Evolutionary conservation across 805 yeast species (phyloP).

Genomic region (Ogataea corticis): DNA sequence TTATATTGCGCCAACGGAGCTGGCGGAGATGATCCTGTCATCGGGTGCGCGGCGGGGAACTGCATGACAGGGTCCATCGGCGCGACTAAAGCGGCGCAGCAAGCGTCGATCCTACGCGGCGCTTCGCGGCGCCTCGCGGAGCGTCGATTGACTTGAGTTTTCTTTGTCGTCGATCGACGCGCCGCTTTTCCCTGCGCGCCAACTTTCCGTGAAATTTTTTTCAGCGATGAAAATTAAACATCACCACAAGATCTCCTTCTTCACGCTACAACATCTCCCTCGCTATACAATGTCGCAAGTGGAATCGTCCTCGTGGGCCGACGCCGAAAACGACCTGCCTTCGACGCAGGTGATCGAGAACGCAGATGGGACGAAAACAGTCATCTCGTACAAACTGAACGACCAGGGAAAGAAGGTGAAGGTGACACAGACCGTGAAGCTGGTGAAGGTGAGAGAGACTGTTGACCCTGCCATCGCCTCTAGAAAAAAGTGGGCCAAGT

Average conservation of each 20-base stretch:
- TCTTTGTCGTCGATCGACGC: neutral
- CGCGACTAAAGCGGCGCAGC: too few relatives aligned
- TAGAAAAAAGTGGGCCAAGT: slow-evolving; percentile 85
- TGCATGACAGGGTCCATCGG: slow-evolving; percentile 3
- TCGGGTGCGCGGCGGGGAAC: neutral
- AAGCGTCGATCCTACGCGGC: too few relatives aligned
- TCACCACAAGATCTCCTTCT: neutral
- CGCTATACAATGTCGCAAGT: slow-evolving; percentile 16
- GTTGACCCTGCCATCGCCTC: slow-evolving; percentile 86
- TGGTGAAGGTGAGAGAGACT: slow-evolving; percentile 71
- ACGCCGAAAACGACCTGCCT: slow-evolving; percentile 68
- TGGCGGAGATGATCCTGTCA: too few relatives aligned
- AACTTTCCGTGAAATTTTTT: slow-evolving; percentile 8
- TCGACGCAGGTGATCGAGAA: slow-evolving; percentile 75
- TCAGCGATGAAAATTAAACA: slow-evolving; percentile 4
- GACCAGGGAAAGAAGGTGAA: slow-evolving; percentile 82
- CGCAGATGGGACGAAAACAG: slow-evolving; percentile 87
- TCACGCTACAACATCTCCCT: neutral
- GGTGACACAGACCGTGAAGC: slow-evolving; percentile 82
- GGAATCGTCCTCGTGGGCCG: slow-evolving; percentile 54
- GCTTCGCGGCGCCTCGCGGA: too few relatives aligned
- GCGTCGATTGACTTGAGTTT: too few relatives aligned
- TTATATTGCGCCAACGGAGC: too few relatives aligned
- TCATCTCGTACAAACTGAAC: slow-evolving; percentile 72
- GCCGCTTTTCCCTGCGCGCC: neutral